A percentile compares a stretch with the other conserved stretches of the same genome.
Conservation (phyloP, 164 flowering plant genomes). For the Nymphaea colorata region DNA sequence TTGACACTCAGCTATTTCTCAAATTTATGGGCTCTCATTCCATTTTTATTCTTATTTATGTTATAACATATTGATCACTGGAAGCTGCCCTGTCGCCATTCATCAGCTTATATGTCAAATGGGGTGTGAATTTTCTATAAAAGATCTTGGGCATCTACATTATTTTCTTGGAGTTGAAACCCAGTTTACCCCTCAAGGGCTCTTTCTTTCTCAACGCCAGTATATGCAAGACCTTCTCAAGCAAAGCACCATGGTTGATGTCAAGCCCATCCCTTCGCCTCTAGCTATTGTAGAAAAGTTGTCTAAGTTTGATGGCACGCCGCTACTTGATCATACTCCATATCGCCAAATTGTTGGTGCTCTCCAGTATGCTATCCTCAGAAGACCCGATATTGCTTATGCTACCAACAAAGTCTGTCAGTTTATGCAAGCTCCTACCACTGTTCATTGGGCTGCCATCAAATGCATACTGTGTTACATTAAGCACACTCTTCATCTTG, state of each 20-base stretch:
- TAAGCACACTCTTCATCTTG: background rate
- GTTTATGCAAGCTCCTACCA: background rate
- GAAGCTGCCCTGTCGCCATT: background rate
- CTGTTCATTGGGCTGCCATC: background rate
- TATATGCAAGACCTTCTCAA: background rate
- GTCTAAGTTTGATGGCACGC: too few species aligned
- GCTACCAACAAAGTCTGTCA: background rate
- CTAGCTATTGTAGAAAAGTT: too few species aligned
- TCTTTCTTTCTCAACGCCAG: background rate
- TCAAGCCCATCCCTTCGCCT: background rate
- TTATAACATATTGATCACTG: too few species aligned
- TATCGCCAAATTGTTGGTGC: background rate
- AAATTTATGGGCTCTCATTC: too few species aligned
- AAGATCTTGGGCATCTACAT: too few species aligned
- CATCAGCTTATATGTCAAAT: too few species aligned
- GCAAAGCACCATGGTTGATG: background rate
- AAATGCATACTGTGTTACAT: background rate
- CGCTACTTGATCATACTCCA: background rate
- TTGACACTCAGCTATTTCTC: too few species aligned
- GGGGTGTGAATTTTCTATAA: too few species aligned
- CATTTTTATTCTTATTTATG: too few species aligned
- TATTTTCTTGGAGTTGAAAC: background rate
- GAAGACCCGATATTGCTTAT: background rate
- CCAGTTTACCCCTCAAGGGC: background rate
- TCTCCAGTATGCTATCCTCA: conserved; percentile 1